Percentiles rank a stretch among this genome's conserved stretches.
These are phyloP conservation scores for Blastobotrys apis DNA, from an alignment of 1,139 yeast species.

Conservation along the genomic window DNA sequence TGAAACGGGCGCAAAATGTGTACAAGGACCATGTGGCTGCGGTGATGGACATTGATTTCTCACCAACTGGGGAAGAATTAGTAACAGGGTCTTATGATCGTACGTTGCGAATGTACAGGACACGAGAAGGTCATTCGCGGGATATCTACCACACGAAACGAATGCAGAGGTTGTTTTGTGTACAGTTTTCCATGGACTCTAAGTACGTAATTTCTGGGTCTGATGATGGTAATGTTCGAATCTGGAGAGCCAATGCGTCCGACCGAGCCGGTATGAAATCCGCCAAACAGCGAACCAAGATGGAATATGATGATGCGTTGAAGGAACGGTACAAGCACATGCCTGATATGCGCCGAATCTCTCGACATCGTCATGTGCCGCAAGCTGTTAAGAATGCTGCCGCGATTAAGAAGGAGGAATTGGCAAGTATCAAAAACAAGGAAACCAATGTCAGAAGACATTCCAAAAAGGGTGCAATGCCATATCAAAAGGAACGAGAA, in stretches of 20 bases:
- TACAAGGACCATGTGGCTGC: slow-evolving; percentile 97
- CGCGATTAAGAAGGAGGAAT: slow-evolving; percentile 75
- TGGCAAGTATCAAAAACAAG: slow-evolving; percentile 67
- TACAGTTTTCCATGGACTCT: slow-evolving; percentile 81
- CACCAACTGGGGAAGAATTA: slow-evolving; percentile 95
- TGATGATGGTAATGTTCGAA: slow-evolving; percentile 90
- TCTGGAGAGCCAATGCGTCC: slow-evolving; percentile 88
- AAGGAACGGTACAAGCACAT: slow-evolving; percentile 89
- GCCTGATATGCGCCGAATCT: slow-evolving; percentile 92
- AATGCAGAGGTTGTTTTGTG: slow-evolving; percentile 91
- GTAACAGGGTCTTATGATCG: slow-evolving; percentile 96
- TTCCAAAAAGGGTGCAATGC: slow-evolving; percentile 63
- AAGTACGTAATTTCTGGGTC: slow-evolving; percentile 85
- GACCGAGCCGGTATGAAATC: slow-evolving; percentile 80
- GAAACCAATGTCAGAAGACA: slow-evolving; percentile 80
- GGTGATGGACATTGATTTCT: slow-evolving; percentile 87
- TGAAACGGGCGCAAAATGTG: slow-evolving; percentile 72
- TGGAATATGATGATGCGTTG: slow-evolving; percentile 86
- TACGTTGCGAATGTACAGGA: slow-evolving; percentile 74
- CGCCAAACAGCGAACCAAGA: slow-evolving; percentile 70
- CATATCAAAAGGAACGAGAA: slow-evolving; percentile 58
- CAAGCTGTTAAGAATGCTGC: slow-evolving; percentile 79
- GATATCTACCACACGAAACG: slow-evolving; percentile 95
- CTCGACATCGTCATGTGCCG: slow-evolving; percentile 91
- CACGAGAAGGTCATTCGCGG: slow-evolving; percentile 83